A percentile compares a stretch with the other conserved stretches of the same genome.
These are phyloP conservation scores for Gynochthodes officinalis DNA, from an alignment of 257 asterid genomes.

Conservation along the genomic window DNA sequence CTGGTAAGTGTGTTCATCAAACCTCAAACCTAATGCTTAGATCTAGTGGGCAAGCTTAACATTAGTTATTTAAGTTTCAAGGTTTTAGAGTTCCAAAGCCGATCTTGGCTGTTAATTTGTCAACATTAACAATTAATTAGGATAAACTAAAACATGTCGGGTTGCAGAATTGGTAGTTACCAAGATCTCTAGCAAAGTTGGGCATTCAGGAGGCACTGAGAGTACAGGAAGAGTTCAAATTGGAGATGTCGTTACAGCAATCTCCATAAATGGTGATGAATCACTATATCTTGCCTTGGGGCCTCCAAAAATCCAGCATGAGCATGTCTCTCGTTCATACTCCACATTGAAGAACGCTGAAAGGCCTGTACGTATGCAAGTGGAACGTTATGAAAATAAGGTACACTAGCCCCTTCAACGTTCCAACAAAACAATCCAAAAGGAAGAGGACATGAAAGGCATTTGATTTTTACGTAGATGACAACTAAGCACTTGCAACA, in stretches of 20 bases:
- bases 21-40: neutral
- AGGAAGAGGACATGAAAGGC: neutral
- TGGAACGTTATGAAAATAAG: conserved; percentile 14
- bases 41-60: neutral
- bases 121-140: neutral
- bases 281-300: conserved; percentile 13
- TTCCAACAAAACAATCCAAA: neutral
- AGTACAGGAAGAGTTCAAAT: conserved; percentile 16
- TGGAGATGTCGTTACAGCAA: conserved; percentile 17
- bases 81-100: no score
- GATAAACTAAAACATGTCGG: neutral
- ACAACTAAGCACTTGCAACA: neutral
- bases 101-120: no score
- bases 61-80: neutral
- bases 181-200: conserved; percentile 11
- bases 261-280: conserved; percentile 13
- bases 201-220: conserved; percentile 10
- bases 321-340: conserved; percentile 7
- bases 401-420: neutral
- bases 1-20: conserved; percentile 1
- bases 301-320: conserved; percentile 8
- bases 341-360: conserved; percentile 16
- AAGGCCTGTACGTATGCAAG: conserved; percentile 11
- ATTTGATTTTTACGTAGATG: neutral
- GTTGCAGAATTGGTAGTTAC: conserved; percentile 15